Base-by-base conservation (phyloP, 352 stramenopile species). In the Phytophthora tubulina region DNA sequence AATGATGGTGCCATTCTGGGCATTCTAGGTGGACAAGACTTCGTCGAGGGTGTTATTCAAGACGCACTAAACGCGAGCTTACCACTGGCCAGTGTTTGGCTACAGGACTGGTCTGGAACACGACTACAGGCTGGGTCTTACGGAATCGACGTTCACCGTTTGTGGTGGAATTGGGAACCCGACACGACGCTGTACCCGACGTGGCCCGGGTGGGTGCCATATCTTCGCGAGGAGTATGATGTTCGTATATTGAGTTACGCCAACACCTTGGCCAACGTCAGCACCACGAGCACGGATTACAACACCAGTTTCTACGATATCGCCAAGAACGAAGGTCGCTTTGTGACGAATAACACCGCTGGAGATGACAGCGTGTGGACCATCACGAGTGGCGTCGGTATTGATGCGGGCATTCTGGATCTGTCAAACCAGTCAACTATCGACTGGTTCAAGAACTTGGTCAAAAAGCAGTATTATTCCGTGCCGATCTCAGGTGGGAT, bases 141-240 rank as follows among this genome's bases (percentile, higher is more conserved):
- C 44, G 65, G 50, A 14, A 68, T 73, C 32, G 54, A 27, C 1
- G 17, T 75, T 11, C 61, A 70, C 46, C 60, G 67, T 4, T 11
- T 75, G 45, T 75, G 67, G 67, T 75, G 67, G 67, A 71, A 75
- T 48, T 75, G 67, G 67, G 67, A 71, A 27, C 54, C 67, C 13
- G 67, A 75, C 39, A 49, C 61, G 17, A 75, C 67, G 11, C 39
- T 74, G 14, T 74, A 74, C 39, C 60, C 67, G 53, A 66, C 67
- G 32, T 75, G 67, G 67, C 31, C 54, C 0, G 54, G 67, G 21
- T 75, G 68, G 68, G 68, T 75, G 13, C 68, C 68, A 3, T 62
- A 71, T 30, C 30, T 75, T 17, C 62, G 51, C 2, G 48, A 53
- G 9, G 62, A 33, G 0, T 75, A 53, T 21, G 46, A 10, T 11